These are phyloP conservation scores for Logfia minima DNA, from an alignment of 129 eudicot species.

Conservation along the genomic window DNA sequence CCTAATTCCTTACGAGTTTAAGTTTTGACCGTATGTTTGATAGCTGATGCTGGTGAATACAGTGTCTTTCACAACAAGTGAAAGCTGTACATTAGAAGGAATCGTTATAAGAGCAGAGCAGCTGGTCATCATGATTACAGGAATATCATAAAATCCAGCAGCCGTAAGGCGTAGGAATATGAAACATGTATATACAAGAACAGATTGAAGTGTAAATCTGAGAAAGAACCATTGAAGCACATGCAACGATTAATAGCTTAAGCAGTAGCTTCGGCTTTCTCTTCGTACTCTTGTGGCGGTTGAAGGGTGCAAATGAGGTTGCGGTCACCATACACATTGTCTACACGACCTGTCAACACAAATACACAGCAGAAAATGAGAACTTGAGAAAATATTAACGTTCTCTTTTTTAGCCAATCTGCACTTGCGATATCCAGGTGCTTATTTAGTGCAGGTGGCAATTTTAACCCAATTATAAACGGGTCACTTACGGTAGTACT, in stretches of 20 bases:
- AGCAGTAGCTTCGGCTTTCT: conserved; percentile 81
- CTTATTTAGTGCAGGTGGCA: background rate
- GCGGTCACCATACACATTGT: conserved; percentile 95
- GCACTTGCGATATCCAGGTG: background rate
- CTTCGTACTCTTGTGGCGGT: conserved; percentile 68
- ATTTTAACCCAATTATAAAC: background rate
- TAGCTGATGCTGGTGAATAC: background rate
- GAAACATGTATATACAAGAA: conserved; percentile 44
- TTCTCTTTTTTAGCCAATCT: background rate
- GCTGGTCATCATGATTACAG: conserved; percentile 43
- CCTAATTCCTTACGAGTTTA: background rate
- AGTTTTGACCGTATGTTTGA: background rate
- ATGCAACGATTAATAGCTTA: conserved; percentile 18
- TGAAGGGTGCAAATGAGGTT: conserved; percentile 94
- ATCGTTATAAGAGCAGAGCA: conserved; percentile 30
- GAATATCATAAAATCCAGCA: conserved; percentile 40
- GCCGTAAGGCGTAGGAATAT: conserved; percentile 30
- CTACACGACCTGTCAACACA: conserved; percentile 71
- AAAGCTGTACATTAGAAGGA: conserved; percentile 38
- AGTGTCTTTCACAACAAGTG: conserved; percentile 19
- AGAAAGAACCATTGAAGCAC: conserved; percentile 26
- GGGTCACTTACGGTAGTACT: background rate
- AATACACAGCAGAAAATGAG: background rate
- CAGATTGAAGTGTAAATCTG: conserved; percentile 23
- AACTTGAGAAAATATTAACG: background rate